A percentile compares a stretch with the other conserved stretches of the same genome.
phyloP scores from a whole-genome alignment of 495 filamentous ascomycete genomes.

The Trichoderma virens region DNA sequence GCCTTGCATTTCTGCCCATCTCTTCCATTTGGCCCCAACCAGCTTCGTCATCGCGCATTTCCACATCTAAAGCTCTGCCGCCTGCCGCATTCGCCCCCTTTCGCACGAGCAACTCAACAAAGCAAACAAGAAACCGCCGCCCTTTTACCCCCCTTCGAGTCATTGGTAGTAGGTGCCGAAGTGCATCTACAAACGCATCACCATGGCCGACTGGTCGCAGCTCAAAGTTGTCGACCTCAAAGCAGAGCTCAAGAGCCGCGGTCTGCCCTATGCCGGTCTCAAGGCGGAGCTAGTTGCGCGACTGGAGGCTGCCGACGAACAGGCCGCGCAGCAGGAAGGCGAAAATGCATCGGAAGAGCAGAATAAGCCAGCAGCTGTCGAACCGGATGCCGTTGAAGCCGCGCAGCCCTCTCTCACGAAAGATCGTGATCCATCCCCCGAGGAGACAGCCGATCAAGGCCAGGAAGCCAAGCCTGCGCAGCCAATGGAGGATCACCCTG shows the following conservation, averaged over 20 bases:
- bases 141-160: background rate
- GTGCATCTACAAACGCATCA: slow-evolving; percentile 14
- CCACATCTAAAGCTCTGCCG: background rate
- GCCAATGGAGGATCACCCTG: background rate
- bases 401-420: background rate
- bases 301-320: slow-evolving; percentile 26
- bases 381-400: background rate
- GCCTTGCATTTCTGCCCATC: background rate
- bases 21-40: background rate
- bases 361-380: slow-evolving; percentile 7
- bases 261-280: slow-evolving; percentile 45
- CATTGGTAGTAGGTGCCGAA: background rate
- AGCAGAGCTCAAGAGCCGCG: slow-evolving; percentile 48
- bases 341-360: slow-evolving; percentile 11
- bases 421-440: background rate
- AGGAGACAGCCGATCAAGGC: background rate
- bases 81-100: background rate
- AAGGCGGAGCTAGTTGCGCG: slow-evolving; percentile 52
- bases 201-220: slow-evolving; percentile 46
- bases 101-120: background rate
- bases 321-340: slow-evolving; percentile 14
- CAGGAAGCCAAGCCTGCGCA: background rate
- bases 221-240: slow-evolving; percentile 54
- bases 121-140: background rate
- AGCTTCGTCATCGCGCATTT: background rate